Evolutionary conservation across 2,329 filamentous ascomycete species (phyloP), one percentile per base, ranked within the genome.

Genomic region (Cucurbitaria berberidis): DNA sequence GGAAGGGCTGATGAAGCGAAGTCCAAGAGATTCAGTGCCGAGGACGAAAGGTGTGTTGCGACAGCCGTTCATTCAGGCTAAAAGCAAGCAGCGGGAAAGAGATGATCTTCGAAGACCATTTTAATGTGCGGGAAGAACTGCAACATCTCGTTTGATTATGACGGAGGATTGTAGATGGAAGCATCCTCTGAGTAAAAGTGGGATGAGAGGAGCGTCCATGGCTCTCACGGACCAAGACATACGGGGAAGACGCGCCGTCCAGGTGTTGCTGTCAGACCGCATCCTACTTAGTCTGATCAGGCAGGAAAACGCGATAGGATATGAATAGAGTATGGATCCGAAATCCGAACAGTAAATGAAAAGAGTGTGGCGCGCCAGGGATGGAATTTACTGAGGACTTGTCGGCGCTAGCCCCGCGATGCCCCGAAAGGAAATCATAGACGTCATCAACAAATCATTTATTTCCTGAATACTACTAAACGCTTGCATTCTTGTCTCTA

Each of bases 61-160:
- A 27, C 51, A 48, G 47, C 51, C 43, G 51, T 41, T 46, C 26
- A 26, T 55, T 57, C 55, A 57, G 55, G 40, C 55, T 55, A 55
- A 57, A 51, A 36, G 36, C 35, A 32, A 26, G 26, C 16, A 36
- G 30, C 3, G 11, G 21, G 18, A 2, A 45, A 16, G 26, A 35
- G 24, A 19, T 18, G 15, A 48, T 45, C 8, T 30, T 35, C 41
- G 15, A 7, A 15, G 10, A 41, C 39, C 19, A 40, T 43, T 9
- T 51, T 39, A 51, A 51, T 47, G 47, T 55, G 51, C 47, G 47
- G 52, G 46, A 15, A 39, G 35, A 22, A 39, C 5, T 36, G 9
- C 16, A 39, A 3, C 35, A 3, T 13, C 13, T 19, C 3, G 18
- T 21, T 34, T n/a, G 15, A 8, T 16, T 18, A 39, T 39, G 16